Conservation (phyloP, 2,329 filamentous ascomycete species). For the Phialophora expanda region DNA sequence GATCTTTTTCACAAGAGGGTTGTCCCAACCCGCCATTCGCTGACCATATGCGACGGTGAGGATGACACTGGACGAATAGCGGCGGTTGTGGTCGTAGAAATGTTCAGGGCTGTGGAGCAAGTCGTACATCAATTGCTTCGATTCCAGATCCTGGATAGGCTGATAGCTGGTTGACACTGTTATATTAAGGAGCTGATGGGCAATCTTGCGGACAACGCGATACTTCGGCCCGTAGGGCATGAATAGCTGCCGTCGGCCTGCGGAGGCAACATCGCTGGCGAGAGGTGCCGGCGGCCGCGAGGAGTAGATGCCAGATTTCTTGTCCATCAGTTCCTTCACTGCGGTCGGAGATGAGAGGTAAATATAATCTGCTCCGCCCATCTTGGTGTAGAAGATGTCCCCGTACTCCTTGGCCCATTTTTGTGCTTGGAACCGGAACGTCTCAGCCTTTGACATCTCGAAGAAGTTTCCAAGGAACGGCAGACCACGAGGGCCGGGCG, state of each 20-base stretch:
- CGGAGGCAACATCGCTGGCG: slow-evolving; percentile 42
- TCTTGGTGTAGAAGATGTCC: slow-evolving; percentile 43
- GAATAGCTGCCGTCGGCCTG: slow-evolving; percentile 53
- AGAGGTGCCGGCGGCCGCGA: slow-evolving; percentile 43
- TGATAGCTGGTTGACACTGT: slow-evolving; percentile 54
- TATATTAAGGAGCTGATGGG: slow-evolving; percentile 54
- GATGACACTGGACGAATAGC: slow-evolving; percentile 57
- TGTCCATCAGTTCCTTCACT: slow-evolving; percentile 60
- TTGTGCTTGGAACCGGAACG: slow-evolving; percentile 41
- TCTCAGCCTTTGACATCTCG: slow-evolving; percentile 38
- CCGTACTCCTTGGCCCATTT: slow-evolving; percentile 46
- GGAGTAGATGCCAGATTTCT: slow-evolving; percentile 48
- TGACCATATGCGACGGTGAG: slow-evolving; percentile 60
- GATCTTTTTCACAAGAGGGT: slow-evolving; percentile 55
- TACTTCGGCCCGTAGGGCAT: slow-evolving; percentile 58
- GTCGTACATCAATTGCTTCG: slow-evolving; percentile 52
- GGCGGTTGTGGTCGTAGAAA: slow-evolving; percentile 56
- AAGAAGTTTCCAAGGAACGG: slow-evolving; percentile 35
- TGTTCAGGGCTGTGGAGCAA: slow-evolving; percentile 48
- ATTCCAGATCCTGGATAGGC: slow-evolving; percentile 57
- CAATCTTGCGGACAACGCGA: slow-evolving; percentile 51
- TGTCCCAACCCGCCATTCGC: slow-evolving; percentile 50
- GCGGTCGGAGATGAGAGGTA: slow-evolving; percentile 57
- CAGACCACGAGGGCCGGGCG: slow-evolving; percentile 32
- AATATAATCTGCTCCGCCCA: slow-evolving; percentile 44